phyloP scores from a whole-genome alignment of 2,329 filamentous ascomycete genomes.

The Exophiala dermatitidis region DNA sequence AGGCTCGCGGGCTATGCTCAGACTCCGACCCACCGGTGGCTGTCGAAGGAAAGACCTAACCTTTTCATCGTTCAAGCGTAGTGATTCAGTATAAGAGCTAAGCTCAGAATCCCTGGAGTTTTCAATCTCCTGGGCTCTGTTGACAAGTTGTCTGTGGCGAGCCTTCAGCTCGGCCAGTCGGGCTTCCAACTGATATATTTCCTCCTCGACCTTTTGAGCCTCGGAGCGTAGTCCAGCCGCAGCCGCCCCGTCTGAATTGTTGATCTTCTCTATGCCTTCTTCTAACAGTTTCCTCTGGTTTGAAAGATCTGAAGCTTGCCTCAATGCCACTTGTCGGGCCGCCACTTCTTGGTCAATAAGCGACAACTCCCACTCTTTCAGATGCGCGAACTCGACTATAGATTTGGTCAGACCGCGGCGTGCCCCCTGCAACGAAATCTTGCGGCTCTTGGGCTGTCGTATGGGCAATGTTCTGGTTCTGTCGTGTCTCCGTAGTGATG shows the following conservation, averaged over 20 bases:
- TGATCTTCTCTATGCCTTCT: conserved; percentile 43
- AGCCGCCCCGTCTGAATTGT: conserved; percentile 41
- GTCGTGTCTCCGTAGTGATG: conserved; percentile 27
- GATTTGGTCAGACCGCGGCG: conserved; percentile 51
- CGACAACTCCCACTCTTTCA: conserved; percentile 52
- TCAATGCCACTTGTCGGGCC: conserved; percentile 42
- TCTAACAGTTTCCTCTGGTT: conserved; percentile 45
- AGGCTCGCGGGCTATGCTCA: conserved; percentile 19
- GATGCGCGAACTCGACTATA: conserved; percentile 49
- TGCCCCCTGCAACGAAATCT: conserved; percentile 47
- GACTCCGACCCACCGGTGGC: conserved; percentile 38
- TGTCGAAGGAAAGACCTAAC: conserved; percentile 46
- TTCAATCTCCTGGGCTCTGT: conserved; percentile 47
- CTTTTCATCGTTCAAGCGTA: conserved; percentile 51
- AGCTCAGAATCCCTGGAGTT: conserved; percentile 53
- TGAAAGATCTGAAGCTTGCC: conserved; percentile 46
- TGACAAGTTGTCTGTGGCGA: conserved; percentile 46
- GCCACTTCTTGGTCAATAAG: conserved; percentile 42
- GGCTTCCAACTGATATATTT: conserved; percentile 53
- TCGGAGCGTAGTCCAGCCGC: conserved; percentile 44
- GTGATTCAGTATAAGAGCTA: conserved; percentile 51
- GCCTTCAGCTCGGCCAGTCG: conserved; percentile 50
- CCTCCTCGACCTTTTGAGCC: conserved; percentile 45
- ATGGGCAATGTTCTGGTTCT: conserved; percentile 35
- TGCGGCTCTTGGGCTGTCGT: conserved; percentile 38